Percentiles rank a stretch among this genome's conserved stretches.
phyloP scores from a whole-genome alignment of 331 rosid species.

The Phaseolus coccineus region DNA sequence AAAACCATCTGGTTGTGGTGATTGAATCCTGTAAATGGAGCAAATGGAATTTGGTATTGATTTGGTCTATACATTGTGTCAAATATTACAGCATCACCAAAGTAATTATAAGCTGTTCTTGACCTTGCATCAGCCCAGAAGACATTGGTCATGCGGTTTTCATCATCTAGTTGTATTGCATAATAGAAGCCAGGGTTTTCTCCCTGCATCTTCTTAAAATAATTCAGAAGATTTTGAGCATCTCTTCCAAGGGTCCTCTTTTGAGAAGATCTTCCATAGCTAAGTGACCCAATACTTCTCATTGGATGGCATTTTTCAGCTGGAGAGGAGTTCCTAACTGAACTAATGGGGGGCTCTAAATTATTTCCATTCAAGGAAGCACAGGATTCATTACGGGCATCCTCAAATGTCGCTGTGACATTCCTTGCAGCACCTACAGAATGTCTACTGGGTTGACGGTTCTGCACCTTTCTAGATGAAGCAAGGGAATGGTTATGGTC shows the following conservation, averaged over 20 bases:
- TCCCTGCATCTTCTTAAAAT: constrained; percentile 82
- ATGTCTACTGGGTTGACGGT: constrained; percentile 71
- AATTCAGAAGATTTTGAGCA: constrained; percentile 80
- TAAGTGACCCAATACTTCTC: constrained; percentile 52
- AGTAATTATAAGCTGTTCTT: constrained; percentile 71
- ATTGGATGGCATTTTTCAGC: constrained; percentile 53
- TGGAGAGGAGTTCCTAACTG: constrained; percentile 63
- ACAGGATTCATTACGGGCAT: constrained; percentile 52
- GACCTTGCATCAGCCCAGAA: constrained; percentile 89
- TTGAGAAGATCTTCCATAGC: constrained; percentile 53
- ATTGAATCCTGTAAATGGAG: constrained; percentile 82
- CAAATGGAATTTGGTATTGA: constrained; percentile 80
- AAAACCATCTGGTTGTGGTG: constrained; percentile 80
- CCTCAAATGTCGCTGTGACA: constrained; percentile 52
- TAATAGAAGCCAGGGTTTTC: constrained; percentile 79
- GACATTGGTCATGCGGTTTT: constrained; percentile 77
- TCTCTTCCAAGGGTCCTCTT: constrained; percentile 79
- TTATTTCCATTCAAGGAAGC: constrained; percentile 59
- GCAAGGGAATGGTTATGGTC: constrained; percentile 78
- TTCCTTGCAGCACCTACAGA: constrained; percentile 71
- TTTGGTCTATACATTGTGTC: constrained; percentile 84
- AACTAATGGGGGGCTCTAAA: constrained; percentile 51
- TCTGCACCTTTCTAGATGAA: constrained; percentile 61
- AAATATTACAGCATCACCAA: constrained; percentile 80
- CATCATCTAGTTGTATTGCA: constrained; percentile 84